Base-by-base conservation (phyloP, 345 rosid species). In the Bretschneidera sinensis region DNA sequence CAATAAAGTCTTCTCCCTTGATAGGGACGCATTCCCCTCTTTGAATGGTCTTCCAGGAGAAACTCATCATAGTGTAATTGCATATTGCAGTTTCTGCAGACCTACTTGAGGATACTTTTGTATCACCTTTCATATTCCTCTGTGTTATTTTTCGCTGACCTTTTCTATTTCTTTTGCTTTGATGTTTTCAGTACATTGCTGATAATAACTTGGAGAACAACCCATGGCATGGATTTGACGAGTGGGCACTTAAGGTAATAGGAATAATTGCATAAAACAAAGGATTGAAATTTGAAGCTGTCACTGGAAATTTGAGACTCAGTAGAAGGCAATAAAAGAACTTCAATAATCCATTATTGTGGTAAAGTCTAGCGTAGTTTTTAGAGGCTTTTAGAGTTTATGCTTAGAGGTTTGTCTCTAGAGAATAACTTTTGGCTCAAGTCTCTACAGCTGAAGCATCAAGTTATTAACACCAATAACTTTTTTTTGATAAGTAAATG, bases 11-110 rank as follows among this genome's bases (percentile, higher is more conserved):
- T 80, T 83, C 75, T 94, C 99, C 0, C 86, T 94, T 48, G 99
- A 94, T 60, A 84, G 97, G 75, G 96, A 86, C 63, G 91, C 91
- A 49, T 94, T 83, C 75, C 96, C 95, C 60, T 87, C 89, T 33
- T 65, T 88, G 74, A 89, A 83, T 34, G 97, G 96, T 76, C 80
- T 90, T 21, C 95, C 97, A 1, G 96, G 96, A 60, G 96, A 86
- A 74, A 85, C 95, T 34, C 92, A 84, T 67, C 99, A 90, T 63
- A 88, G 95, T 54, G 99, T 94, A 66, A 76, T 91, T 75, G 60
- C 62, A 24, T n/a, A 9, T 35, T 39, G 54, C 45, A 6, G 7
- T 43, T 65, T 70, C 62, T 53, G 39, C 15, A 59, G 54, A 53
- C 33, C 51, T 25, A 21, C n/a, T 28, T 51, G 7, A 17, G 5